Evolutionary conservation across 305 asterid genomes (phyloP).

Genomic region (Solanum hybrid): DNA sequence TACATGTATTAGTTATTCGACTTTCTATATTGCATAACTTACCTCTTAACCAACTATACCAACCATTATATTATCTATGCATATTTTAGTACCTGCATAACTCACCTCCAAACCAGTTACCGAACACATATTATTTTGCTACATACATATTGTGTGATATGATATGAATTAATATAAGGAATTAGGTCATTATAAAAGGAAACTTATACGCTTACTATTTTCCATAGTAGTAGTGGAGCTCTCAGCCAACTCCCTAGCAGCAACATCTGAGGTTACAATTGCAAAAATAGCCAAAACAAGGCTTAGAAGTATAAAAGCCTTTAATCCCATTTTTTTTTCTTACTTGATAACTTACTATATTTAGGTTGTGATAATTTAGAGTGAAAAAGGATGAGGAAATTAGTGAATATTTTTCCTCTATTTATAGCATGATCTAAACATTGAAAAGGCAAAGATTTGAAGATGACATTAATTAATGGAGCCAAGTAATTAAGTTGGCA

Average conservation of each 20-base stretch:
- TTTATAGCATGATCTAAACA: not conserved
- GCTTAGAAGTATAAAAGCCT: not conserved
- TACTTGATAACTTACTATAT: not conserved
- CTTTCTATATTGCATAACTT: not conserved
- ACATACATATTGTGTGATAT: not conserved
- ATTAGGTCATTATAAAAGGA: not conserved
- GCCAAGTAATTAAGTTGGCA: not conserved
- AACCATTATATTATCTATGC: too few relatives aligned
- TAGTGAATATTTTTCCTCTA: not conserved
- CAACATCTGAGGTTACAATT: not conserved
- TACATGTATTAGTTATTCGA: too few relatives aligned
- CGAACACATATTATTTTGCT: not conserved
- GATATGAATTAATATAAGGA: not conserved
- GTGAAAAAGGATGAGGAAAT: not conserved
- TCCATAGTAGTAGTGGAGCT: not conserved
- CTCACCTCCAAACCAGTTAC: not conserved
- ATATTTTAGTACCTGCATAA: too few relatives aligned
- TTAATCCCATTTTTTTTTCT: not conserved
- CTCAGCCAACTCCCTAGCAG: not conserved
- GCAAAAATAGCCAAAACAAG: not conserved
- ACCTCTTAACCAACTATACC: too few relatives aligned
- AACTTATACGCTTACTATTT: not conserved
- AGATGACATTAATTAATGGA: not conserved
- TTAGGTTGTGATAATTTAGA: not conserved
- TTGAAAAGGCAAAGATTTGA: not conserved